Percentiles rank a stretch among this genome's conserved stretches.
Evolutionary conservation across 2,329 filamentous ascomycete species (phyloP).

Genomic region (Phialophora expanda): DNA sequence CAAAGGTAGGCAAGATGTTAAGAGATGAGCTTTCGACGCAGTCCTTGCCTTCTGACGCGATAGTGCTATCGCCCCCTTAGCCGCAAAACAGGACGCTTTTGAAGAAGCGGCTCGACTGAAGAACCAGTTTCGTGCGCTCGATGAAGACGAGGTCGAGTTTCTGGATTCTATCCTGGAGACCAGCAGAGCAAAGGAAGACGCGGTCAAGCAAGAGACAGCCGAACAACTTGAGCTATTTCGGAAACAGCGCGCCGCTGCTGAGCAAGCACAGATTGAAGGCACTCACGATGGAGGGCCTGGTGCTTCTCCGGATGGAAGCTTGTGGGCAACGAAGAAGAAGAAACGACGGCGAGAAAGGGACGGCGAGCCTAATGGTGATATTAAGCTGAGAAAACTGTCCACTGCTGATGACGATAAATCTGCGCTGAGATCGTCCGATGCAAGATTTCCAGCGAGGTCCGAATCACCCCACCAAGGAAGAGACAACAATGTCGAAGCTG

Average conservation of each 20-base stretch:
- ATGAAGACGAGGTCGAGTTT: conserved; percentile 59
- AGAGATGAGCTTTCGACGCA: background rate
- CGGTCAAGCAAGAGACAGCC: conserved; percentile 62
- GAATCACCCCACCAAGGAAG: background rate
- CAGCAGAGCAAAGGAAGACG: conserved; percentile 61
- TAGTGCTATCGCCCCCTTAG: conserved; percentile 43
- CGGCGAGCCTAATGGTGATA: conserved; percentile 47
- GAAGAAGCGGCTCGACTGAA: conserved; percentile 57
- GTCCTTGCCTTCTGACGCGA: conserved; percentile 47
- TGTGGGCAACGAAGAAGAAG: conserved; percentile 57
- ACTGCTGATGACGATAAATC: conserved; percentile 35
- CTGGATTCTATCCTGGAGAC: conserved; percentile 63
- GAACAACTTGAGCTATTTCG: conserved; percentile 65
- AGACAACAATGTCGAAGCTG: conserved; percentile 3
- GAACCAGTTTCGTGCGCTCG: conserved; percentile 58
- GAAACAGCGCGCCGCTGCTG: conserved; percentile 63
- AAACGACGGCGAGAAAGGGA: conserved; percentile 61
- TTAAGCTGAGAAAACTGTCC: conserved; percentile 53
- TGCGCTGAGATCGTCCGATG: conserved; percentile 12
- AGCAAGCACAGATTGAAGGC: conserved; percentile 47
- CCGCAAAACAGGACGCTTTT: conserved; percentile 59
- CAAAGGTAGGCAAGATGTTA: conserved; percentile 50
- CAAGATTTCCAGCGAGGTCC: background rate
- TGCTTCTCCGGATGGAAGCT: conserved; percentile 40
- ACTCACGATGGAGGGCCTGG: conserved; percentile 8